Conservation (phyloP, 441 rosid species). For the Sinapis alba region DNA sequence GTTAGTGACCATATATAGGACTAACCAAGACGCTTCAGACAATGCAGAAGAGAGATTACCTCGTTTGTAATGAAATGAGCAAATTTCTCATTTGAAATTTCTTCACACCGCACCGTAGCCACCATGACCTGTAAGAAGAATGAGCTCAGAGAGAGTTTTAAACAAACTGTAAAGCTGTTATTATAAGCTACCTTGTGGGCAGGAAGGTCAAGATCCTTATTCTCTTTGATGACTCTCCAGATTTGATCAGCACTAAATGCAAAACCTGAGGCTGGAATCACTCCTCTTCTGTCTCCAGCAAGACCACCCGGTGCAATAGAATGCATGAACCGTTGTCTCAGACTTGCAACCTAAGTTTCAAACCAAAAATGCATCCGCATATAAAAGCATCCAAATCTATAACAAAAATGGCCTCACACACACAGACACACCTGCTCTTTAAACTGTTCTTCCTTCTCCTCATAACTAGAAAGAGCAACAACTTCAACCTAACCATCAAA, state of each 20-base stretch:
- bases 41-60: slow-evolving; percentile 42
- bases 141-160: background rate
- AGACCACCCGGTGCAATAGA: slow-evolving; percentile 99
- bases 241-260: slow-evolving; percentile 91
- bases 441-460: slow-evolving; percentile 97
- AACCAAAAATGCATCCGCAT: background rate
- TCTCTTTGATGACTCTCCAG: slow-evolving; percentile 97
- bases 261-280: slow-evolving; percentile 98
- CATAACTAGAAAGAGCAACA: slow-evolving; percentile 94
- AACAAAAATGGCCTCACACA: slow-evolving; percentile 9
- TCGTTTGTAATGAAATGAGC: slow-evolving; percentile 64
- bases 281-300: slow-evolving; percentile 98
- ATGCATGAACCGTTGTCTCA: slow-evolving; percentile 84
- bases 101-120: slow-evolving; percentile 99
- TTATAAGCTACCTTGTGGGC: slow-evolving; percentile 84
- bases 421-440: slow-evolving; percentile 74
- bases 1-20: background rate
- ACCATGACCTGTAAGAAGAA: slow-evolving; percentile 86
- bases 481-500: slow-evolving; percentile 77
- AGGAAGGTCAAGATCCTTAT: slow-evolving; percentile 98
- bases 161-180: background rate
- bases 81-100: slow-evolving; percentile 87
- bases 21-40: background rate
- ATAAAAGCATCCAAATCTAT: background rate
- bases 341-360: slow-evolving; percentile 66